Evolutionary conservation across 169 alveolate species (phyloP).

Genomic region (Plasmodium knowlesi): DNA sequence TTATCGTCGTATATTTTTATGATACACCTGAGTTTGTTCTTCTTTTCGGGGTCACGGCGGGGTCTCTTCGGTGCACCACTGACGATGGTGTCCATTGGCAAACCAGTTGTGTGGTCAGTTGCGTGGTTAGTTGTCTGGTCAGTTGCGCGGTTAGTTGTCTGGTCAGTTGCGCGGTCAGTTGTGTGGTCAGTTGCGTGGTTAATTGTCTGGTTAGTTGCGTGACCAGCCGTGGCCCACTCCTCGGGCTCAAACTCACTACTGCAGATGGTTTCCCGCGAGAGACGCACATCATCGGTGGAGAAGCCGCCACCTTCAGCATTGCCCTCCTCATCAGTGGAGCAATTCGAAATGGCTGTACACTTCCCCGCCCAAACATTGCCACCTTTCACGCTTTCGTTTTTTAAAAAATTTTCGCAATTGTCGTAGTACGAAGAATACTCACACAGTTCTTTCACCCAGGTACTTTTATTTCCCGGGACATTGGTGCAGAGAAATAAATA

Average conservation of each 20-base stretch:
- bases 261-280: constrained; percentile 1
- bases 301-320: background rate
- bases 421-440: constrained; percentile 48
- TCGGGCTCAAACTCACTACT: constrained; percentile 2
- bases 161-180: too few relatives aligned
- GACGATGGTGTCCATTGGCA: background rate
- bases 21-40: constrained; percentile 34
- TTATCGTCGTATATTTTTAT: constrained; percentile 68
- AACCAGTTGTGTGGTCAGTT: background rate
- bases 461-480: constrained; percentile 52
- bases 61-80: background rate
- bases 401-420: constrained; percentile 40
- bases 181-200: background rate
- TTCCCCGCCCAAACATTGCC: background rate
- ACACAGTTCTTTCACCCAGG: constrained; percentile 66
- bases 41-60: background rate
- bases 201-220: background rate
- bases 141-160: too few relatives aligned
- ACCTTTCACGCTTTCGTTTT: constrained; percentile 19
- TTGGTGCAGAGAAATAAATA: constrained; percentile 73
- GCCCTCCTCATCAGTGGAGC: background rate
- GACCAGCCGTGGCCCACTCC: background rate
- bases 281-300: background rate
- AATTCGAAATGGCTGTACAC: background rate
- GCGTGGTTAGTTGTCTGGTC: too few relatives aligned